These are phyloP conservation scores for Nicotiana noctiflora DNA, from an alignment of 257 asterid genomes.

Conservation along the genomic window DNA sequence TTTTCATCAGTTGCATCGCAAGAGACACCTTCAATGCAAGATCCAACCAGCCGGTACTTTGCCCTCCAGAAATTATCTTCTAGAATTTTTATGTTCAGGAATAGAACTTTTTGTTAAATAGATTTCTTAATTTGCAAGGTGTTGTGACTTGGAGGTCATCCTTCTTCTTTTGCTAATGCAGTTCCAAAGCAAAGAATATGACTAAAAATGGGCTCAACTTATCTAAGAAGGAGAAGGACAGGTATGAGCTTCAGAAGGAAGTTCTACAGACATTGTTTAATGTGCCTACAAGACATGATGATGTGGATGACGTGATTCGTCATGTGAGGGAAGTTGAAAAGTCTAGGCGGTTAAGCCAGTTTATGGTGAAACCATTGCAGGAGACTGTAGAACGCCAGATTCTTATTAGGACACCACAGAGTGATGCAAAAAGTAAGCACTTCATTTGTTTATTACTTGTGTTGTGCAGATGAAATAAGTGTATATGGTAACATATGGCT, in stretches of 20 bases:
- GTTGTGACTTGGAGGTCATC: conserved; percentile 4
- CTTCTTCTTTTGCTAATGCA: conserved; percentile 24
- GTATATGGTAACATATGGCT: not conserved
- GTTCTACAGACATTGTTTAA: conserved; percentile 45
- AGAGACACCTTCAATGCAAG: conserved; percentile 3
- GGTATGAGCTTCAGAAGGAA: conserved; percentile 37
- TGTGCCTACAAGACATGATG: conserved; percentile 30
- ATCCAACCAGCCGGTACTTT: not conserved
- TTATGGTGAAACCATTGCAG: conserved; percentile 43
- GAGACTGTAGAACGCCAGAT: conserved; percentile 42
- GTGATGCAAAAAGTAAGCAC: conserved; percentile 34
- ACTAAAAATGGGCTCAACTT: conserved; percentile 16
- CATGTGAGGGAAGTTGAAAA: conserved; percentile 20
- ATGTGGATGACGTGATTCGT: conserved; percentile 10
- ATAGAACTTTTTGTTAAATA: not conserved
- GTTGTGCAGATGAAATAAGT: not conserved
- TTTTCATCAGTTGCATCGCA: not conserved
- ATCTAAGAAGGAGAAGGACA: conserved; percentile 24
- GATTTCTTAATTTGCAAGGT: not conserved
- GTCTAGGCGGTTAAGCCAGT: conserved; percentile 22
- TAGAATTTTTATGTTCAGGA: not conserved
- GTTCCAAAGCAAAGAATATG: conserved; percentile 19
- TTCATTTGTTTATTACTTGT: conserved; percentile 8
- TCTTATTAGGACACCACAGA: conserved; percentile 34
- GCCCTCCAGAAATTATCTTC: not conserved